Evolutionary conservation across 2,329 filamentous ascomycete species (phyloP).

Genomic region (Aspergillus bombycis): DNA sequence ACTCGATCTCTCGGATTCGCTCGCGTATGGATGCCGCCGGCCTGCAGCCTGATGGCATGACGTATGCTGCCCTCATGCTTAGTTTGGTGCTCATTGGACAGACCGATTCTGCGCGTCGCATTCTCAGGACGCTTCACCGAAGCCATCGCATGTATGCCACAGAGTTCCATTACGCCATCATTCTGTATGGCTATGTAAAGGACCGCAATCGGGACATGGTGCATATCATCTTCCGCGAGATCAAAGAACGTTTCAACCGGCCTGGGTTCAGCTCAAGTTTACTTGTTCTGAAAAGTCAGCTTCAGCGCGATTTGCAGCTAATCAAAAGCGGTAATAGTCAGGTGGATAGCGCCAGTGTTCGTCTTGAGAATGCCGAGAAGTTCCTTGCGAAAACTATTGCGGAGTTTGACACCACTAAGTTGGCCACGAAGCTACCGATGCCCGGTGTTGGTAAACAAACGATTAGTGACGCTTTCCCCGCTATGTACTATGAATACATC

Average conservation of each 20-base stretch:
- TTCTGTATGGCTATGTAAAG: constrained; percentile 55
- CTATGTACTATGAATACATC: constrained; percentile 58
- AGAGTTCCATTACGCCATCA: constrained; percentile 50
- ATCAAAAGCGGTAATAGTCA: constrained; percentile 18
- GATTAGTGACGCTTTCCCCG: constrained; percentile 48
- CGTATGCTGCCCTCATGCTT: constrained; percentile 65
- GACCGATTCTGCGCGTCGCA: constrained; percentile 58
- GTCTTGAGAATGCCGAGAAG: constrained; percentile 39
- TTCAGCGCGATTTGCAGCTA: constrained; percentile 38
- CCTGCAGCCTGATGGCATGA: constrained; percentile 58
- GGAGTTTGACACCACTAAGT: constrained; percentile 43
- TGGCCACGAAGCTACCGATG: constrained; percentile 48
- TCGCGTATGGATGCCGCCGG: constrained; percentile 57
- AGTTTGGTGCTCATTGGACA: constrained; percentile 56
- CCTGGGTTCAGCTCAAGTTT: constrained; percentile 38
- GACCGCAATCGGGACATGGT: constrained; percentile 53
- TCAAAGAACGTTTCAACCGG: constrained; percentile 38
- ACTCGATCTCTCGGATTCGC: constrained; percentile 58
- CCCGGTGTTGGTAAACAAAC: constrained; percentile 36
- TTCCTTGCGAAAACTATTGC: constrained; percentile 43
- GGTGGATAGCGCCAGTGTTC: constrained; percentile 19
- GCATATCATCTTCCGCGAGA: constrained; percentile 52
- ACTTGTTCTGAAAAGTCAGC: constrained; percentile 38
- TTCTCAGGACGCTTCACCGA: constrained; percentile 48
- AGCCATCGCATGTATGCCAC: constrained; percentile 42